Conservation (phyloP, 2,329 filamentous ascomycete species). For the Colletotrichum musae region DNA sequence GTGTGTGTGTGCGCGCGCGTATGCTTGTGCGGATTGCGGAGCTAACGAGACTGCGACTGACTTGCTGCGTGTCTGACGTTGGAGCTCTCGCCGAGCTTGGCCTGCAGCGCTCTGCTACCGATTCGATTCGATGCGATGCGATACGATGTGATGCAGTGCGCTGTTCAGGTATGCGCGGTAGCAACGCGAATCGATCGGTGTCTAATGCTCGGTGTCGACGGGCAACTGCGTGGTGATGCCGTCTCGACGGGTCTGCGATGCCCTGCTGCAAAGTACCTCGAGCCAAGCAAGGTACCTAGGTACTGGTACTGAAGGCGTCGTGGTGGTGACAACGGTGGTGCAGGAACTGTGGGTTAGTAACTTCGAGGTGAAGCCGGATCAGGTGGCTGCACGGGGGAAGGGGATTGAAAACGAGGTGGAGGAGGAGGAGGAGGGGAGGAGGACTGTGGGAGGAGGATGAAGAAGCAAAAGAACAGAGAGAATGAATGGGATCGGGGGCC, state of each 20-base stretch:
- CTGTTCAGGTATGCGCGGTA: not conserved
- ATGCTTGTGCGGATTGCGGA: slow-evolving; percentile 16
- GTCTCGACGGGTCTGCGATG: slow-evolving; percentile 3
- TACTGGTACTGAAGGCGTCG: slow-evolving; percentile 1
- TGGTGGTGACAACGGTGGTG: not conserved
- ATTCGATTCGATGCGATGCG: slow-evolving; percentile 18
- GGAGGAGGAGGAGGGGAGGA: not conserved
- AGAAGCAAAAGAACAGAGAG: too few species aligned
- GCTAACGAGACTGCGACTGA: slow-evolving; percentile 8
- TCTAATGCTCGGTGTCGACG: too few species aligned
- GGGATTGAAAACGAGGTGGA: not conserved
- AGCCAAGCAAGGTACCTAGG: too few species aligned
- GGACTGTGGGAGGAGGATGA: too few species aligned
- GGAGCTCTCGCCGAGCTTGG: slow-evolving; percentile 23
- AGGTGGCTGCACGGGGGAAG: too few species aligned
- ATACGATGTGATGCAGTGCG: not conserved
- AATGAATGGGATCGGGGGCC: too few species aligned
- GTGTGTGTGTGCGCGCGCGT: too few species aligned
- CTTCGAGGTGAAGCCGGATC: too few species aligned
- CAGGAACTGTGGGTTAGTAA: too few species aligned
- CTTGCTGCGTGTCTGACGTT: slow-evolving; percentile 16
- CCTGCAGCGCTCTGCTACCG: slow-evolving; percentile 9
- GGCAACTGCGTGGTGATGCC: slow-evolving; percentile 1
- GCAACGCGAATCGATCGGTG: too few species aligned
- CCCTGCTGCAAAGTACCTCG: not conserved